phyloP scores from a whole-genome alignment of 495 filamentous ascomycete genomes.

The Jackrogersella multiformis region DNA sequence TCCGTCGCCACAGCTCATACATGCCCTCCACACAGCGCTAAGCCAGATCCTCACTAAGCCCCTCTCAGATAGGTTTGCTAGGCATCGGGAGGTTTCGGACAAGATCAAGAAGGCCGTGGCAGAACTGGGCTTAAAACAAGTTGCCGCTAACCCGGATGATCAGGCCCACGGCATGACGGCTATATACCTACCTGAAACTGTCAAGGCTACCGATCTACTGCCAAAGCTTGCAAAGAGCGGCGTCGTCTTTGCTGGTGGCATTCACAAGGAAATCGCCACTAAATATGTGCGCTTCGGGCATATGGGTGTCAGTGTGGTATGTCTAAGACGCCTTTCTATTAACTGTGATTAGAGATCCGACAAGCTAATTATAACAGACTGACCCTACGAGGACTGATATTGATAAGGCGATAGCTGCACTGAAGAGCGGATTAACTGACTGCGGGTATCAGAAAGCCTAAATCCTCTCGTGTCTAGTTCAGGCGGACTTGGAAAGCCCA shows the following conservation, averaged over 20 bases:
- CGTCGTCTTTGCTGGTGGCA: conserved; percentile 91
- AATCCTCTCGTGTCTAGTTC: conserved; percentile 1
- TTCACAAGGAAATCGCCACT: conserved; percentile 79
- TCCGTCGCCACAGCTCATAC: conserved; percentile 91
- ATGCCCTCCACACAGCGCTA: conserved; percentile 93
- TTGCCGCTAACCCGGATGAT: conserved; percentile 83
- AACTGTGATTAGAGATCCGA: conserved; percentile 51
- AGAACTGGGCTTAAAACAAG: conserved; percentile 83
- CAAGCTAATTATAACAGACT: conserved; percentile 53
- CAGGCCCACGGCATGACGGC: conserved; percentile 98
- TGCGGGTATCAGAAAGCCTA: conserved; percentile 69
- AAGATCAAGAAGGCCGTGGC: conserved; percentile 82
- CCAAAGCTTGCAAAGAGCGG: conserved; percentile 88
- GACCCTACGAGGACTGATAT: conserved; percentile 74
- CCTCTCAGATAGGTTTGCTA: conserved; percentile 79
- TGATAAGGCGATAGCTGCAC: conserved; percentile 78
- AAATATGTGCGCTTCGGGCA: conserved; percentile 78
- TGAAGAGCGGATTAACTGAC: conserved; percentile 78
- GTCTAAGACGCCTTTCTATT: conserved; percentile 46
- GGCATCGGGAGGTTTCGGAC: conserved; percentile 78
- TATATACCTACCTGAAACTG: conserved; percentile 87
- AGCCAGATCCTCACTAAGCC: conserved; percentile 82
- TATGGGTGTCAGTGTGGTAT: conserved; percentile 92
- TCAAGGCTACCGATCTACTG: conserved; percentile 81
- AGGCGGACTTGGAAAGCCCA: background rate